Conservation (phyloP, 768 basidiomycete genomes). For the Lactarius hengduanensis region DNA sequence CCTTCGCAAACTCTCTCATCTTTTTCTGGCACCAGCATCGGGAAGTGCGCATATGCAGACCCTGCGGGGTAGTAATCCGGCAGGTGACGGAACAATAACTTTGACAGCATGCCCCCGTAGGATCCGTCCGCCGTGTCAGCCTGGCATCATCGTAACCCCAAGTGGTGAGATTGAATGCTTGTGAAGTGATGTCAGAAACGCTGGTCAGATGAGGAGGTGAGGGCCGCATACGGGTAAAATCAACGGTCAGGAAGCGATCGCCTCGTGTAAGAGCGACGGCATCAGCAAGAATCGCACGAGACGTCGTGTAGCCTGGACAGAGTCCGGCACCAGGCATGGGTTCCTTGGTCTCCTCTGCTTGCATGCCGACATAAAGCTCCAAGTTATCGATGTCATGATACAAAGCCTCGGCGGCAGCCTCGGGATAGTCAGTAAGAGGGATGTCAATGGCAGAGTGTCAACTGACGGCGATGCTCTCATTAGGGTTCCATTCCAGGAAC, state of each 20-base stretch:
- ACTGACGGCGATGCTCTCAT: slow-evolving; percentile 32
- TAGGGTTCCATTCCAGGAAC: slow-evolving; percentile 40
- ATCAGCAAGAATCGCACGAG: slow-evolving; percentile 79
- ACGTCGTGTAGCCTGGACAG: slow-evolving; percentile 82
- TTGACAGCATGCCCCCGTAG: slow-evolving; percentile 71
- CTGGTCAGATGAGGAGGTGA: not conserved
- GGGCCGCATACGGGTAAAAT: slow-evolving; percentile 63
- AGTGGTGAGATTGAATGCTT: slow-evolving; percentile 70
- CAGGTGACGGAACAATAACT: slow-evolving; percentile 68
- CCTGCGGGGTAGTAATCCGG: slow-evolving; percentile 65
- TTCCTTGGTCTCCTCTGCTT: slow-evolving; percentile 65
- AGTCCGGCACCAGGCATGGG: slow-evolving; percentile 69
- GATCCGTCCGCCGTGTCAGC: slow-evolving; percentile 64
- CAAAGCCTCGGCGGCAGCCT: slow-evolving; percentile 62
- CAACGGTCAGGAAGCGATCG: slow-evolving; percentile 75
- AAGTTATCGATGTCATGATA: slow-evolving; percentile 76
- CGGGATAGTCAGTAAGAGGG: slow-evolving; percentile 6
- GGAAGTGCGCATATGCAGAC: slow-evolving; percentile 76
- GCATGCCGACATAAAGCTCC: slow-evolving; percentile 59
- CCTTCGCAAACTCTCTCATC: slow-evolving; percentile 44
- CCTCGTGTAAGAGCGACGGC: slow-evolving; percentile 75
- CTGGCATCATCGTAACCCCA: slow-evolving; percentile 78
- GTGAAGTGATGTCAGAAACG: not conserved
- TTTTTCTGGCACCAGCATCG: slow-evolving; percentile 64
- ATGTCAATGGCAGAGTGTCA: not conserved